These are phyloP conservation scores for Tolypocladium capitatum DNA, from an alignment of 2,329 filamentous ascomycete species.

Conservation along the genomic window DNA sequence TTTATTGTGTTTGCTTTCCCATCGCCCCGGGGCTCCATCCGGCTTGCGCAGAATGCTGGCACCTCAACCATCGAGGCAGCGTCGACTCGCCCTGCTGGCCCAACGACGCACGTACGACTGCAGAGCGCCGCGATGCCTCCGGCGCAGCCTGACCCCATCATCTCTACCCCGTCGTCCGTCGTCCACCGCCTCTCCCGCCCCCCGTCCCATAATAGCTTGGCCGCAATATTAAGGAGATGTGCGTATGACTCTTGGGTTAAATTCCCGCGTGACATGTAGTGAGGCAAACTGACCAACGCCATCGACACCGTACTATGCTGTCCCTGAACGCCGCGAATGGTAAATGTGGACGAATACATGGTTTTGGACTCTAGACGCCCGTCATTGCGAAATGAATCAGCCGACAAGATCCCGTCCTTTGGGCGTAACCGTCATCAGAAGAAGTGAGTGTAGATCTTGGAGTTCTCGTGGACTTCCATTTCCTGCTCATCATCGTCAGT, in stretches of 20 bases:
- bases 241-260: slow-evolving; percentile 22
- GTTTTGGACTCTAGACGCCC: slow-evolving; percentile 15
- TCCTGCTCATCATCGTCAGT: slow-evolving; percentile 50
- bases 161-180: neutral
- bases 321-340: slow-evolving; percentile 38
- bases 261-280: slow-evolving; percentile 21
- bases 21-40: neutral
- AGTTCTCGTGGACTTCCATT: slow-evolving; percentile 98
- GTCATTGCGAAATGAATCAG: slow-evolving; percentile 14
- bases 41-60: neutral
- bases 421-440: slow-evolving; percentile 53
- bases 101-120: neutral
- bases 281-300: slow-evolving; percentile 34
- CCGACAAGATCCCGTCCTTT: slow-evolving; percentile 9
- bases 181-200: neutral
- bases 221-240: slow-evolving; percentile 22
- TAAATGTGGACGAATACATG: slow-evolving; percentile 37
- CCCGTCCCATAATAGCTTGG: neutral
- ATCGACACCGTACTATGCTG: slow-evolving; percentile 45
- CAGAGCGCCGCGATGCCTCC: neutral
- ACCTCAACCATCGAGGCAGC: neutral
- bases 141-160: neutral
- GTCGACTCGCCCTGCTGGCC: neutral
- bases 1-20: neutral
- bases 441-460: slow-evolving; percentile 99